Evolutionary conservation across 2,329 filamentous ascomycete species (phyloP).

Genomic region (Penicillium brevicompactum): DNA sequence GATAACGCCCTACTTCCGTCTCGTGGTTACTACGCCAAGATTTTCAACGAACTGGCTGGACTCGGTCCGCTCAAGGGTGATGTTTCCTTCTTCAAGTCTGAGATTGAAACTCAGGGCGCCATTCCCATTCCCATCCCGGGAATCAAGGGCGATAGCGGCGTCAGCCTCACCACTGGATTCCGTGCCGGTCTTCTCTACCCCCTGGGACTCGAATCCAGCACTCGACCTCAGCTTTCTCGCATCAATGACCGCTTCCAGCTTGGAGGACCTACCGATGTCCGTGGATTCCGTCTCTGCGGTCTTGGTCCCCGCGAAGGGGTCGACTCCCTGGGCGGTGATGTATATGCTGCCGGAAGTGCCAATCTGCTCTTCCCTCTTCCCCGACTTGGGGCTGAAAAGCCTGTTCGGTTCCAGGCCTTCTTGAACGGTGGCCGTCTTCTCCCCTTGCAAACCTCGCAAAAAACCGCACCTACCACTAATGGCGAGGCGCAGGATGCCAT

Average conservation of each 20-base stretch:
- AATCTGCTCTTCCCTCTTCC: constrained; percentile 86
- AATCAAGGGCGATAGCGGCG: constrained; percentile 68
- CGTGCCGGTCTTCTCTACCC: constrained; percentile 83
- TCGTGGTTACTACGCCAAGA: constrained; percentile 77
- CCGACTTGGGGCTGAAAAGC: constrained; percentile 76
- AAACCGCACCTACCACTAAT: constrained; percentile 50
- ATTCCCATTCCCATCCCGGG: constrained; percentile 73
- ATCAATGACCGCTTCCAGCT: constrained; percentile 95
- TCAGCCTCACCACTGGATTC: constrained; percentile 81
- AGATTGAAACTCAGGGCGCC: constrained; percentile 78
- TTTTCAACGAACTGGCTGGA: constrained; percentile 81
- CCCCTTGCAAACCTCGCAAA: constrained; percentile 64
- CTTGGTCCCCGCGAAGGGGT: constrained; percentile 83
- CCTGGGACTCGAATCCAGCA: constrained; percentile 63
- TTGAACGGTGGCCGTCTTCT: constrained; percentile 86
- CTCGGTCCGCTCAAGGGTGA: constrained; percentile 82
- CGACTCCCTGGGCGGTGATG: constrained; percentile 87
- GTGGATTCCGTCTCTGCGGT: constrained; percentile 87
- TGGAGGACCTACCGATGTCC: constrained; percentile 90
- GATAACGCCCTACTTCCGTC: constrained; percentile 85
- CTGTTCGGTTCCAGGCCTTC: constrained; percentile 85
- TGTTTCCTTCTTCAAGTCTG: constrained; percentile 91
- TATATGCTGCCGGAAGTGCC: constrained; percentile 86
- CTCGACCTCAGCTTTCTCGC: constrained; percentile 66
- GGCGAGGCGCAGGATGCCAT: constrained; percentile 50